Base-by-base conservation (phyloP, 1,284 basidiomycete genomes). In the Earliella scabrosa region DNA sequence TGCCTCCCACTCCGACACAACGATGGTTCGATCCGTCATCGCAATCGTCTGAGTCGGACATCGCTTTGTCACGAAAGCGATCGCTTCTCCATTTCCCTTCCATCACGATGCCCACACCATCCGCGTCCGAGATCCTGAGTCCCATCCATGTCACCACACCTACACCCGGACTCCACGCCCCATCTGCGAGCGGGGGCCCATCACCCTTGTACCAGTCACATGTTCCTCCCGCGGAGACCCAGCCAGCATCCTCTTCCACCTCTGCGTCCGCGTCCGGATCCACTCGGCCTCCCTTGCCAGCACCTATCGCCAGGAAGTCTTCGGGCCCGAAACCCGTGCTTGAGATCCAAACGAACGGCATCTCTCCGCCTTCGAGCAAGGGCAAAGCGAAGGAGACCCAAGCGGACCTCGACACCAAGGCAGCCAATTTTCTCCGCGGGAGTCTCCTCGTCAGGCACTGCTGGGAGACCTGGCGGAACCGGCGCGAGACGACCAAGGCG, bases 381-480 rank as follows among this genome's bases (percentile, higher is more conserved):
- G 65, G 66, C 8, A 71, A 71, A 51, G 70, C 60, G 11, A 71
- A 70, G 70, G 69, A 65, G 49, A 64, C 51, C 0, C 47, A 46
- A 1, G 58, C 49, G 1, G 68, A 71, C 29, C 36, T 61, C 4
- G 61, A 65, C 27, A 45, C 36, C 1, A 52, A 58, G 13, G 60
- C 57, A 6, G 4, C 14, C 3, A 21, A 40, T 1, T 70, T 68
- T 45, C 38, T 59, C 10, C 56, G 55, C 5, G 49, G 40, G 0
- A 65, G 68, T 31, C 57, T 53, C 14, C 34, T 73, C 3, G 67
- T 79, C 6, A 72, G 67, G 58, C 61, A 66, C 29, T 72, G 64
- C 46, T 81, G 82, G 62, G 60, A 63, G 36, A 66, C 56, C 24
- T 87, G 85, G 85, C 49, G 57, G 38, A 66, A 74, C 45, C 65